Evolutionary conservation across 768 basidiomycete genomes (phyloP), one percentile per base, ranked within the genome.

Genomic region (Hygrophorus pudorinus): DNA sequence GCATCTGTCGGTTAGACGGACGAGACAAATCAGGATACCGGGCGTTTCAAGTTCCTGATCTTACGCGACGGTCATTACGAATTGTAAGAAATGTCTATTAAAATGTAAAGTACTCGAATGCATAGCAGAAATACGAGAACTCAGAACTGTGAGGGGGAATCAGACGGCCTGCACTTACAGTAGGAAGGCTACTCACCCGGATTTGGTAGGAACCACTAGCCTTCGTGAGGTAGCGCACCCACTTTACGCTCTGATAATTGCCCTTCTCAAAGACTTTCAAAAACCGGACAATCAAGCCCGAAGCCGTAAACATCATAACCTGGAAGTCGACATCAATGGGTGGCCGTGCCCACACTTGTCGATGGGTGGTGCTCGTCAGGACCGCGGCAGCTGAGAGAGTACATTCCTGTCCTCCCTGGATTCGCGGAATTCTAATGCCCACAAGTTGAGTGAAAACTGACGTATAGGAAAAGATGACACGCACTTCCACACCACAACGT

Each of bases 261-360:
- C 75, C 78, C 73, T 90, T 96, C 70, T 98, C 96, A 53, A 97
- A 98, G 13, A 99, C 94, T 62, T 97, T 98, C 57, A 99, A 65
- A 74, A 97, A 99, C 42, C 94, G 78, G 34, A 99, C 96, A 41
- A 94, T 85, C 55, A 99, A 62, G 1, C 96, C 96, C 9, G 94
- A 97, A 9, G 96, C 75, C 0, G 96, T 98, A 64, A 98, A 90
- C 96, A 99, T 99, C 53, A 99, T 72, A 46, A 99, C 96, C 66
- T 93, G 91, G 66, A 99, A 99, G 62, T 99, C 96, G 50, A 98
- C 82, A 53, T 94, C 89, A 56, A 99, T 98, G 5, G 96, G 96
- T 13, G 96, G 96, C 44, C 96, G 72, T 2, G 93, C 92, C 96
- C 96, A 99, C 3, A 94, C 82, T 73, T 97, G 92, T 28, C 91